A percentile compares a stretch with the other conserved stretches of the same genome.
phyloP scores from a whole-genome alignment of 176 grass and related monocot genomes.

The Oryza glaberrima region DNA sequence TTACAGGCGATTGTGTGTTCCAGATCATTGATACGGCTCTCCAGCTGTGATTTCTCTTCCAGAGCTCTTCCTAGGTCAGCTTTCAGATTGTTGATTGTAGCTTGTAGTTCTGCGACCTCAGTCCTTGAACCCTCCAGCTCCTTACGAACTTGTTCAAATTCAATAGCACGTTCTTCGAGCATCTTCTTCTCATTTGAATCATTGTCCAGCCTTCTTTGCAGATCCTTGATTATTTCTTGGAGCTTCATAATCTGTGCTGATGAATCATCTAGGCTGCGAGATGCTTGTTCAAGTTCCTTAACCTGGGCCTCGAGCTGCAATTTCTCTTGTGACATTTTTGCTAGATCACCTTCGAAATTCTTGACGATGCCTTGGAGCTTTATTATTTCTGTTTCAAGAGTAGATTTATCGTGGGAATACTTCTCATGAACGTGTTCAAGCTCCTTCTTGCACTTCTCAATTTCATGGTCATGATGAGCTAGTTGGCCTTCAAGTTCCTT shows the following conservation, averaged over 20 bases:
- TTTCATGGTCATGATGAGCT: conserved; percentile 47
- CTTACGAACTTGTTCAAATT: conserved; percentile 52
- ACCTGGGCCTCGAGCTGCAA: conserved; percentile 47
- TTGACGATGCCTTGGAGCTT: conserved; percentile 46
- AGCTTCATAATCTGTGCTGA: conserved; percentile 46
- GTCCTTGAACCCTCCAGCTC: conserved; percentile 54
- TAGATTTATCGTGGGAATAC: conserved; percentile 60
- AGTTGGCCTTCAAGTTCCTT: conserved; percentile 53
- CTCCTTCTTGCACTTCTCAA: conserved; percentile 58
- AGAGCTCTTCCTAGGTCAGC: conserved; percentile 44
- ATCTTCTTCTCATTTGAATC: conserved; percentile 49
- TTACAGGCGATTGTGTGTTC: conserved; percentile 42
- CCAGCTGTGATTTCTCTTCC: conserved; percentile 57
- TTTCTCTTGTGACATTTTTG: conserved; percentile 53
- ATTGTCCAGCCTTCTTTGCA: conserved; percentile 62
- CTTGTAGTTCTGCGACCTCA: conserved; percentile 42
- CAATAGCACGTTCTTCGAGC: conserved; percentile 55
- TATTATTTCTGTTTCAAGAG: conserved; percentile 54
- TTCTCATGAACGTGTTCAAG: conserved; percentile 49
- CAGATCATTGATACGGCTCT: conserved; percentile 48
- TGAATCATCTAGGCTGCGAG: conserved; percentile 52
- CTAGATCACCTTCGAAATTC: conserved; percentile 54
- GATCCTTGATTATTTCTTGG: conserved; percentile 49
- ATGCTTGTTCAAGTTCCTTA: conserved; percentile 53
- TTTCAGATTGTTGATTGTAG: conserved; percentile 53